Conservation (phyloP, 371 early-diverging fungal species). For the Mucor circinelloides region DNA sequence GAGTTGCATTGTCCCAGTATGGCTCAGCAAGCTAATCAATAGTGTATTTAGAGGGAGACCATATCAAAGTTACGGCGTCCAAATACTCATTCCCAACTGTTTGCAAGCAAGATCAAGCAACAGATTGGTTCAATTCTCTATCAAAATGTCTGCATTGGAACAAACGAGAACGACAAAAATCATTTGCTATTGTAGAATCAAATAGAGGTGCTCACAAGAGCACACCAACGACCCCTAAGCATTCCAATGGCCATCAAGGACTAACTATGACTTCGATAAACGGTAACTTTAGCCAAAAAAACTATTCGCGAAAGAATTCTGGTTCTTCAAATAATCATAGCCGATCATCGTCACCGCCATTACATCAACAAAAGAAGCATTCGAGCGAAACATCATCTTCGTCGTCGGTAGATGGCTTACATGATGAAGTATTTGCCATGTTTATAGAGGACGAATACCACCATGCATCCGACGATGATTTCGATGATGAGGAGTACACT, state of each 20-base stretch:
- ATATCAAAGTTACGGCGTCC: constrained; percentile 83
- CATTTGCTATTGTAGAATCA: constrained; percentile 56
- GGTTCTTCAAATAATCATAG: background rate
- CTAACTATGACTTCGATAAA: background rate
- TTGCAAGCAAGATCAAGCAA: constrained; percentile 74
- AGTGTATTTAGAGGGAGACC: constrained; percentile 71
- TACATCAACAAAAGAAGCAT: background rate
- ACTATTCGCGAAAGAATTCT: background rate
- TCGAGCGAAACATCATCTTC: background rate
- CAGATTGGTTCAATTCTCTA: constrained; percentile 85
- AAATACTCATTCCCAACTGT: constrained; percentile 89
- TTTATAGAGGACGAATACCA: constrained; percentile 10
- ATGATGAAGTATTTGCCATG: constrained; percentile 14
- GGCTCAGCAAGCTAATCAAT: too few relatives aligned
- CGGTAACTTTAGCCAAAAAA: background rate
- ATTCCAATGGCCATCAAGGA: background rate
- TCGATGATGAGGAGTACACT: background rate
- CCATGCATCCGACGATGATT: constrained; percentile 11
- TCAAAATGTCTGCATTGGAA: constrained; percentile 86
- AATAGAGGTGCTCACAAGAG: constrained; percentile 9
- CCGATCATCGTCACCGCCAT: constrained; percentile 10
- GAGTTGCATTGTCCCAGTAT: constrained; percentile 12
- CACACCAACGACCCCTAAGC: constrained; percentile 1
- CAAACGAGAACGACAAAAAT: constrained; percentile 76
- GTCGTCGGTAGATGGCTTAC: constrained; percentile 4